Evolutionary conservation across 2,329 filamentous ascomycete species (phyloP), one percentile per base, ranked within the genome.

Genomic region (Monosporascus sp.): DNA sequence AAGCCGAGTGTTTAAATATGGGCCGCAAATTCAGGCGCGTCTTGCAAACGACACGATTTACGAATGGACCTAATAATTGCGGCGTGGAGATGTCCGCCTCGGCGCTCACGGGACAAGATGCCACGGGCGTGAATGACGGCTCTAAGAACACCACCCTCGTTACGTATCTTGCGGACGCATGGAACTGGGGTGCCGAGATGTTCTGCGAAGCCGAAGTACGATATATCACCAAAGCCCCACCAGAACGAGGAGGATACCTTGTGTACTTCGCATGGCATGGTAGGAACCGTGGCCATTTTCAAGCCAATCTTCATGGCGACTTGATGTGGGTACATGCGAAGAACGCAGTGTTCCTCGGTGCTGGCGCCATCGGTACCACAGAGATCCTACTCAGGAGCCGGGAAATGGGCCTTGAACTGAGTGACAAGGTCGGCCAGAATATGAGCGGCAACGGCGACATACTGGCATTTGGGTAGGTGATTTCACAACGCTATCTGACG

Each of bases 181-280:
- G 84, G 84, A 85, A 86, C 60, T 85, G 83, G 82, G 85, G 84
- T 8, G 82, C 85, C 14, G 84, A 88, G 61, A 81, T 88, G 67
- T 88, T 88, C 57, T 88, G 85, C 66, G 78, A 84, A 59, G 84
- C 83, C 55, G 83, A 88, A 64, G 85, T 87, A 2, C 74, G 81
- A 45, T 80, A 86, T 60, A 72, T 88, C 49, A 76, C 80, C 51
- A 78, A 82, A 63, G 74, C 76, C 31, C 31, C 31, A 42, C 72
- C 71, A 1, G 64, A 66, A 0, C 68, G 69, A 5, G 75, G 77
- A 15, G 84, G 85, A 1, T 88, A 86, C 63, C 72, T 84, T 20
- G 70, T 88, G 27, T 85, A 79, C 67, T 87, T 84, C 62, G 78
- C 82, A 14, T 86, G 82, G 82, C 81, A 85, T 61, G 81, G 81